A percentile compares a stretch with the other conserved stretches of the same genome.
Evolutionary conservation across 169 alveolate genomes (phyloP).

Genomic region (Plasmodium coatneyi): DNA sequence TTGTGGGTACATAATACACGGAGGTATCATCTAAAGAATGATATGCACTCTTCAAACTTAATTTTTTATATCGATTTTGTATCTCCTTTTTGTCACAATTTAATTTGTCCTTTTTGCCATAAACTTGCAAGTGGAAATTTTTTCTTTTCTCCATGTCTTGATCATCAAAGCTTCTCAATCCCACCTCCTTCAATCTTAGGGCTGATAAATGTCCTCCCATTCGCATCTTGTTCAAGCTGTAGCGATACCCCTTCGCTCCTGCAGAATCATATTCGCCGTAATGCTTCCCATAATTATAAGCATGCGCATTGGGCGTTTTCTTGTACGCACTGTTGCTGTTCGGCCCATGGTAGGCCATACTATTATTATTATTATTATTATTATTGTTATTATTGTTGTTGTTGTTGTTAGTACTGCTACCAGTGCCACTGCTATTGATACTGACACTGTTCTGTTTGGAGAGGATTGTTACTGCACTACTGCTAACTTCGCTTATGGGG

Average conservation of each 20-base stretch:
- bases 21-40: slow-evolving; percentile 42
- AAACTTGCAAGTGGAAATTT: slow-evolving; percentile 41
- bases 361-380: not conserved
- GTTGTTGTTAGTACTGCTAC: not conserved
- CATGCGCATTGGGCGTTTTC: not conserved
- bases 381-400: not conserved
- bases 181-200: slow-evolving; percentile 73
- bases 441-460: slow-evolving; percentile 3
- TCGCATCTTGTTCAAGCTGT: slow-evolving; percentile 35
- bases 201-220: slow-evolving; percentile 70
- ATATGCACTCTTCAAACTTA: not conserved
- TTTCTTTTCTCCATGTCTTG: slow-evolving; percentile 75
- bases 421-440: not conserved
- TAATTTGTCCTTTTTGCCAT: slow-evolving; percentile 36
- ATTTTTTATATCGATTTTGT: slow-evolving; percentile 20
- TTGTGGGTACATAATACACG: slow-evolving; percentile 21
- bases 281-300: not conserved
- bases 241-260: slow-evolving; percentile 5
- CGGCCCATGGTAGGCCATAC: not conserved
- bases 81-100: slow-evolving; percentile 13
- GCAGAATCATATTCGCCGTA: slow-evolving; percentile 3
- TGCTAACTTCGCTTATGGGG: not conserved
- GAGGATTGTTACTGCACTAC: not conserved
- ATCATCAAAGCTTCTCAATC: slow-evolving; percentile 77
- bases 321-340: not conserved